Evolutionary conservation across 139 green algal species (phyloP).

Genomic region (Coccomyxa sp.): DNA sequence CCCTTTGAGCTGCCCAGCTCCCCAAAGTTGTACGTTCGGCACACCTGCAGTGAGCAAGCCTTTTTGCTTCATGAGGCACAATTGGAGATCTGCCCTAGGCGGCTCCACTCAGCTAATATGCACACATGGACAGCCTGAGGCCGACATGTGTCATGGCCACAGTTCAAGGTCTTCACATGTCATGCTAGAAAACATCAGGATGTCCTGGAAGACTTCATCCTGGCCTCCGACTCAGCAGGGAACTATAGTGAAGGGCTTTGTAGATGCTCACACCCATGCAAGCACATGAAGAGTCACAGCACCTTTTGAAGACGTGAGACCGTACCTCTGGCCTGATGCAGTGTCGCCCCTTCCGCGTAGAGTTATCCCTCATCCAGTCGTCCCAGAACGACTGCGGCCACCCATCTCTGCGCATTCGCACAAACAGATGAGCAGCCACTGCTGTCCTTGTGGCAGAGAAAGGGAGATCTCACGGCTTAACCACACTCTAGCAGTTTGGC

Average conservation of each 20-base stretch:
- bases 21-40: constrained; percentile 56
- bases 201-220: too few relatives aligned
- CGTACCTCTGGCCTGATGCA: constrained; percentile 36
- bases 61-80: constrained; percentile 3
- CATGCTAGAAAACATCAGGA: not conserved
- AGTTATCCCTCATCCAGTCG: constrained; percentile 42
- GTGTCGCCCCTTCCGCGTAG: constrained; percentile 33
- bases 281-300: too few relatives aligned
- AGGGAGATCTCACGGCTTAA: too few relatives aligned
- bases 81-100: not conserved
- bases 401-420: not conserved
- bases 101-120: not conserved
- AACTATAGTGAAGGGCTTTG: too few relatives aligned
- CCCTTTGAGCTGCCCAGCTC: constrained; percentile 33
- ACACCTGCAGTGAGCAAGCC: constrained; percentile 6
- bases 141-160: not conserved
- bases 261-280: too few relatives aligned
- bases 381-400: constrained; percentile 53
- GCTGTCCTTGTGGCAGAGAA: too few relatives aligned
- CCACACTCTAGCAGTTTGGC: too few relatives aligned
- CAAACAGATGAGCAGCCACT: too few relatives aligned
- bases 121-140: not conserved
- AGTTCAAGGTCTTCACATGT: not conserved
- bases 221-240: too few relatives aligned
- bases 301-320: not conserved